phyloP scores from a whole-genome alignment of 768 basidiomycete species.

The Boletus barrowsii region DNA sequence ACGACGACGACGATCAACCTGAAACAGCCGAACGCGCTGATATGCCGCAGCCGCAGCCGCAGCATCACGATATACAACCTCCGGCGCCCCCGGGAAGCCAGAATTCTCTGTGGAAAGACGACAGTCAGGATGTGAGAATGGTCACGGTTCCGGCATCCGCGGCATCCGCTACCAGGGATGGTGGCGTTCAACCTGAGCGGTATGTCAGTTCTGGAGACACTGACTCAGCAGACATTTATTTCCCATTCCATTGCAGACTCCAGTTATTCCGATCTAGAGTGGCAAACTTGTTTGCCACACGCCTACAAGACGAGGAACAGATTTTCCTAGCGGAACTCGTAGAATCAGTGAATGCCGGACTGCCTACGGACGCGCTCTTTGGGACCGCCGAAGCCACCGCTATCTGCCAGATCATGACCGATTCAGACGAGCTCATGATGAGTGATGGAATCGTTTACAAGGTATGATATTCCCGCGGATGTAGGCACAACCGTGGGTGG shows the following conservation, averaged over 20 bases:
- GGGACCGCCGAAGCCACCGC: slow-evolving; percentile 77
- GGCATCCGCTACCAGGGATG: slow-evolving; percentile 37
- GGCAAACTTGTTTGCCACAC: slow-evolving; percentile 65
- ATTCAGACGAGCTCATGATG: slow-evolving; percentile 74
- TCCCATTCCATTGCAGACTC: slow-evolving; percentile 43
- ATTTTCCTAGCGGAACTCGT: slow-evolving; percentile 69
- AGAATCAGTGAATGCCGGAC: slow-evolving; percentile 71
- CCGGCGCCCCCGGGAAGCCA: slow-evolving; percentile 35
- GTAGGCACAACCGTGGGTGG: not conserved
- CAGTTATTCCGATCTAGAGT: slow-evolving; percentile 79
- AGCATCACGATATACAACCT: slow-evolving; percentile 20
- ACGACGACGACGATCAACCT: slow-evolving; percentile 38
- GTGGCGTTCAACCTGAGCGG: slow-evolving; percentile 56
- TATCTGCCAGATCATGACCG: slow-evolving; percentile 73
- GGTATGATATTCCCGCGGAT: slow-evolving; percentile 42
- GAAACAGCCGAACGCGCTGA: slow-evolving; percentile 46
- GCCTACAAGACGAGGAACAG: slow-evolving; percentile 72
- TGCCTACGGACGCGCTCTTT: slow-evolving; percentile 67
- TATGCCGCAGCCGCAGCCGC: slow-evolving; percentile 38
- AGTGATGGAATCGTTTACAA: slow-evolving; percentile 86
- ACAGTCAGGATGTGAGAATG: slow-evolving; percentile 66
- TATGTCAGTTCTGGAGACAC: slow-evolving; percentile 32
- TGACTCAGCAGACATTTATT: not conserved
- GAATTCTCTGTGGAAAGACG: slow-evolving; percentile 66
- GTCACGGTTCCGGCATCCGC: slow-evolving; percentile 43